Evolutionary conservation across 2,329 filamentous ascomycete genomes (phyloP).

Genomic region (Paradendryphiella salina): DNA sequence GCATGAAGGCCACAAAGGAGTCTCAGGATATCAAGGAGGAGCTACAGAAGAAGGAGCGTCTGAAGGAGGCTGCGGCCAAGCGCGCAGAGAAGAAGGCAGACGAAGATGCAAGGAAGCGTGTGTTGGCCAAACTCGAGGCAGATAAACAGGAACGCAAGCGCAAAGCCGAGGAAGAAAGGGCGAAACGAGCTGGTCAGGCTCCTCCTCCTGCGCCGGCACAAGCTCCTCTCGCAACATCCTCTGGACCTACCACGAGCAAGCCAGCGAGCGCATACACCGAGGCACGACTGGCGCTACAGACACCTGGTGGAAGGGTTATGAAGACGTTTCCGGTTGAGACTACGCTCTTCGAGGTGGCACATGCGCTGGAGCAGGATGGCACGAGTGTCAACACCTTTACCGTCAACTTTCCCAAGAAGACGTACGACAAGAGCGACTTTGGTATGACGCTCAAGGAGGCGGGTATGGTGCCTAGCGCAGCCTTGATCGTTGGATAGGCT

Average conservation of each 20-base stretch:
- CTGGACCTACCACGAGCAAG: constrained; percentile 59
- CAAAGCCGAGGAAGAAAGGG: constrained; percentile 84
- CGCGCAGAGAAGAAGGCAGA: constrained; percentile 86
- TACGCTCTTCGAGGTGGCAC: constrained; percentile 88
- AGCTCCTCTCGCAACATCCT: constrained; percentile 52
- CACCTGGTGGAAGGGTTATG: constrained; percentile 71
- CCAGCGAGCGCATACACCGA: constrained; percentile 75
- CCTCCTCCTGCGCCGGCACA: constrained; percentile 55
- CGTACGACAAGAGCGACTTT: constrained; percentile 71
- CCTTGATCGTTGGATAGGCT: constrained; percentile 66
- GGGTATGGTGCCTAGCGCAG: constrained; percentile 87
- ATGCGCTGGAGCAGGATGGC: constrained; percentile 73
- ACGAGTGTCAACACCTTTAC: constrained; percentile 74
- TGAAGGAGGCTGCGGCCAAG: constrained; percentile 88
- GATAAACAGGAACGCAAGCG: constrained; percentile 87
- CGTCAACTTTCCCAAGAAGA: constrained; percentile 85
- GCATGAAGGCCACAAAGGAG: constrained; percentile 87
- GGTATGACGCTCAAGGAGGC: constrained; percentile 91
- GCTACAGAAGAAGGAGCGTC: constrained; percentile 80
- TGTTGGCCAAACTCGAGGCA: constrained; percentile 90
- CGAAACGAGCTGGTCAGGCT: constrained; percentile 75
- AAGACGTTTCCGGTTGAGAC: constrained; percentile 89
- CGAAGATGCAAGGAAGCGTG: constrained; percentile 80
- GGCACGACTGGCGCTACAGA: constrained; percentile 80
- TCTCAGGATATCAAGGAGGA: constrained; percentile 88